Evolutionary conservation across 768 basidiomycete genomes (phyloP).

Genomic region (Gloeopeniophorella convolvens): DNA sequence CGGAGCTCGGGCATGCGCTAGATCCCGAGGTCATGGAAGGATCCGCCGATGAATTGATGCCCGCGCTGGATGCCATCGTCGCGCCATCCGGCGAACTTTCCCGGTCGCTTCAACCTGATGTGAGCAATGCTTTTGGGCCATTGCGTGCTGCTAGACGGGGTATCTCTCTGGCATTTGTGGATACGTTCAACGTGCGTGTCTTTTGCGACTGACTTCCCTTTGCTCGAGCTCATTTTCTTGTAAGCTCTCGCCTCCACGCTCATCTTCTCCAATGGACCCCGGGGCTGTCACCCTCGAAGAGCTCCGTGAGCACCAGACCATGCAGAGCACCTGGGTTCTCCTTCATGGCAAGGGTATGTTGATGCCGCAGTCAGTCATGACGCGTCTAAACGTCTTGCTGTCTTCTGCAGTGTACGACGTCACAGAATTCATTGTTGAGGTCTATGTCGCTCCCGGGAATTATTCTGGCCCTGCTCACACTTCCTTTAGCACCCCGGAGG

Average conservation of each 20-base stretch:
- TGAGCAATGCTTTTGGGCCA: too few relatives aligned
- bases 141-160: too few relatives aligned
- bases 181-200: too few relatives aligned
- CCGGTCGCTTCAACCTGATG: too few relatives aligned
- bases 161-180: too few relatives aligned
- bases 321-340: slow-evolving; percentile 75
- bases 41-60: too few relatives aligned
- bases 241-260: slow-evolving; percentile 11
- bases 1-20: too few relatives aligned
- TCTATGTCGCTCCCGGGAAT: slow-evolving; percentile 25
- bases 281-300: slow-evolving; percentile 65
- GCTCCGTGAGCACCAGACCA: slow-evolving; percentile 69
- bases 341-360: slow-evolving; percentile 75
- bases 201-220: slow-evolving; percentile 19
- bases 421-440: slow-evolving; percentile 93
- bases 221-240: slow-evolving; percentile 10
- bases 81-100: too few relatives aligned
- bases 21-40: too few relatives aligned
- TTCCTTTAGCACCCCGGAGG: slow-evolving; percentile 82
- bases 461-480: neutral
- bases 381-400: slow-evolving; percentile 16
- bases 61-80: too few relatives aligned
- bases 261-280: slow-evolving; percentile 25
- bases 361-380: slow-evolving; percentile 1
- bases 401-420: slow-evolving; percentile 76